Conservation (phyloP, 2,329 filamentous ascomycete species). For the Magnaporthiopsis rhizophila region DNA sequence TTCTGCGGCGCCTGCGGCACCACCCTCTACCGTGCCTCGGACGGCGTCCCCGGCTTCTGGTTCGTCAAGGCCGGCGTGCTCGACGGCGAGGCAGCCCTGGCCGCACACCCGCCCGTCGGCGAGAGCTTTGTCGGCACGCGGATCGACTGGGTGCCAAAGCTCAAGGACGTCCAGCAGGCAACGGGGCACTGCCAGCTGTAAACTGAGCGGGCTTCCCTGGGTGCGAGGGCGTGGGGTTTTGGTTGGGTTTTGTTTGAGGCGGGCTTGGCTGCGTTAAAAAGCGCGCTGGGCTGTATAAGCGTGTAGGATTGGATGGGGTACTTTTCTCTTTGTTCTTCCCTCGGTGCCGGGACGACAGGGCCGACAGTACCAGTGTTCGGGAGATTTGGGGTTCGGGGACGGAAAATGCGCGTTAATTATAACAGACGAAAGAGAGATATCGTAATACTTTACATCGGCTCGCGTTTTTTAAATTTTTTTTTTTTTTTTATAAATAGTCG, state of each 20-base stretch:
- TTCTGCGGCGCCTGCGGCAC: constrained; percentile 1
- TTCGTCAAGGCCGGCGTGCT: constrained; percentile 6
- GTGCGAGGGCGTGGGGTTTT: too few species aligned
- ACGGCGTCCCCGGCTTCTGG: not conserved
- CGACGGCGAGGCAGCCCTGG: not conserved
- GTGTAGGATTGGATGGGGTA: not conserved
- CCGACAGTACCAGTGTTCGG: not conserved
- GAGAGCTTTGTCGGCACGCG: not conserved
- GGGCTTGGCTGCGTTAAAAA: too few species aligned
- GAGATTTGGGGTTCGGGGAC: too few species aligned
- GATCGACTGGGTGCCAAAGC: not conserved
- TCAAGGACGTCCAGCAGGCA: not conserved
- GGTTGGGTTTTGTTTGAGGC: too few species aligned
- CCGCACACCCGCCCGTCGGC: not conserved
- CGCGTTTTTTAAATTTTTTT: not conserved
- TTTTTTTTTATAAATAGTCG: too few species aligned
- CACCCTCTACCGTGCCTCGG: constrained; percentile 3
- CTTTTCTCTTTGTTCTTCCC: not conserved
- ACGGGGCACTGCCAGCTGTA: not conserved
- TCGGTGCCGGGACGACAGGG: not conserved
- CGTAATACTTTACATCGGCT: not conserved
- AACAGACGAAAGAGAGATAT: not conserved
- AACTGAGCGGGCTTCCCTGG: too few species aligned
- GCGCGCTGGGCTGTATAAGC: too few species aligned
- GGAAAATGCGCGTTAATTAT: not conserved